A percentile compares a stretch with the other conserved stretches of the same genome.
phyloP scores from a whole-genome alignment of 306 rosid species.

The Casuarina glauca region DNA sequence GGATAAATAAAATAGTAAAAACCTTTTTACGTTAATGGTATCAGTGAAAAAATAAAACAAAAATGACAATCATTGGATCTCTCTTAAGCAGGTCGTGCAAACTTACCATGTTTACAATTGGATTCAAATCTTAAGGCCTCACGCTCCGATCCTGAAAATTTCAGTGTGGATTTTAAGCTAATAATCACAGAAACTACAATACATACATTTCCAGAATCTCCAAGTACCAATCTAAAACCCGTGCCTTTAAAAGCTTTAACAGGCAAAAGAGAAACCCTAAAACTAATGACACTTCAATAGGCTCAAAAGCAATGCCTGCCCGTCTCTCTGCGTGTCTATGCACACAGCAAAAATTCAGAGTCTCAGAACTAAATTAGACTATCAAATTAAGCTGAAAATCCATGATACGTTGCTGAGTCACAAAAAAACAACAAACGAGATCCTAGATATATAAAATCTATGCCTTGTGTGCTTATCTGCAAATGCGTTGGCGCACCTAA shows the following conservation, averaged over 20 bases:
- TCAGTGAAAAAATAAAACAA: not conserved
- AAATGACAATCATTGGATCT: not conserved
- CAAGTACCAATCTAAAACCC: not conserved
- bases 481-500: not conserved
- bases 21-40: not conserved
- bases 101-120: slow-evolving; percentile 37
- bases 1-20: not conserved
- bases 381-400: not conserved
- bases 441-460: not conserved
- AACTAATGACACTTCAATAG: not conserved
- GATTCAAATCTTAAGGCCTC: slow-evolving; percentile 11
- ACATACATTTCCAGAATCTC: not conserved
- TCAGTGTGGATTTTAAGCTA: not conserved
- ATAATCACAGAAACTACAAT: not conserved
- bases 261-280: not conserved
- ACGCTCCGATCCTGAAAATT: slow-evolving; percentile 30
- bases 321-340: not conserved
- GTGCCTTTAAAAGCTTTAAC: not conserved
- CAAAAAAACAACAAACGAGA: not conserved
- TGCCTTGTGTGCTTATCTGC: not conserved
- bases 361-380: not conserved
- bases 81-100: not conserved
- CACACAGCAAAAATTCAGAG: not conserved
- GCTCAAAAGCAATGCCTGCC: not conserved
- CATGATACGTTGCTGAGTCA: slow-evolving; percentile 2